Percentiles rank a stretch among this genome's conserved stretches.
Evolutionary conservation across 805 yeast species (phyloP).

Genomic region (Yarrowia bubula): DNA sequence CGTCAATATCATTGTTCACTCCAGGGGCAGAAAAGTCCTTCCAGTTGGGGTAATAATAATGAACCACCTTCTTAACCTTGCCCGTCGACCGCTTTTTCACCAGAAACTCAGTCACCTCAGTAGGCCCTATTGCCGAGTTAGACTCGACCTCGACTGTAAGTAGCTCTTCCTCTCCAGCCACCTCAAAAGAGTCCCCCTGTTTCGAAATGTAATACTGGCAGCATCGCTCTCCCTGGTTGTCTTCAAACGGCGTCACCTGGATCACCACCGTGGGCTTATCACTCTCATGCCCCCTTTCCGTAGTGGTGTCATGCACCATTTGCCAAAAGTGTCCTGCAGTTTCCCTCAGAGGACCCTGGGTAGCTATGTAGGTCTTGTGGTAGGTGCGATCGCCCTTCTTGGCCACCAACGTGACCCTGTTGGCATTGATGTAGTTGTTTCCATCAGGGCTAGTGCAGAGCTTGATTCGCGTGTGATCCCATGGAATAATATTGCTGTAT

Average conservation of each 20-base stretch:
- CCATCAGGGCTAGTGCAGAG: slow-evolving; percentile 35
- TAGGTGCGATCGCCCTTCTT: slow-evolving; percentile 21
- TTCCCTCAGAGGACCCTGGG: slow-evolving; percentile 79
- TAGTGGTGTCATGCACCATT: slow-evolving; percentile 47
- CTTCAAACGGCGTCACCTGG: slow-evolving; percentile 75
- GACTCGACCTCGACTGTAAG: neutral
- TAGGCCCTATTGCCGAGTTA: neutral
- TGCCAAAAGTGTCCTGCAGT: slow-evolving; percentile 87
- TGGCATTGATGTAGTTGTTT: slow-evolving; percentile 81
- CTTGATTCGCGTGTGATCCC: slow-evolving; percentile 56
- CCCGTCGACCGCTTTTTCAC: neutral
- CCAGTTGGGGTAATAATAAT: slow-evolving; percentile 80
- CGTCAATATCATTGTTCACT: slow-evolving; percentile 44
- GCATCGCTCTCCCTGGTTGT: slow-evolving; percentile 69
- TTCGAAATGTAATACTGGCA: slow-evolving; percentile 58
- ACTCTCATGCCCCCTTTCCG: slow-evolving; percentile 51
- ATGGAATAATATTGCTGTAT: slow-evolving; percentile 63
- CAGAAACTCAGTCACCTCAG: slow-evolving; percentile 11
- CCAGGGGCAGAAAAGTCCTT: slow-evolving; percentile 72
- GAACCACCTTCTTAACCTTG: slow-evolving; percentile 13
- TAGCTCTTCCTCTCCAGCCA: slow-evolving; percentile 8
- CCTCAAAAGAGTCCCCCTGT: neutral
- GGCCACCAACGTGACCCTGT: slow-evolving; percentile 54
- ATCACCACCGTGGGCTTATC: slow-evolving; percentile 60
- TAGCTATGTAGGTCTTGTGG: slow-evolving; percentile 54